phyloP scores from a whole-genome alignment of 2,329 filamentous ascomycete species.

The Fusarium falciforme region DNA sequence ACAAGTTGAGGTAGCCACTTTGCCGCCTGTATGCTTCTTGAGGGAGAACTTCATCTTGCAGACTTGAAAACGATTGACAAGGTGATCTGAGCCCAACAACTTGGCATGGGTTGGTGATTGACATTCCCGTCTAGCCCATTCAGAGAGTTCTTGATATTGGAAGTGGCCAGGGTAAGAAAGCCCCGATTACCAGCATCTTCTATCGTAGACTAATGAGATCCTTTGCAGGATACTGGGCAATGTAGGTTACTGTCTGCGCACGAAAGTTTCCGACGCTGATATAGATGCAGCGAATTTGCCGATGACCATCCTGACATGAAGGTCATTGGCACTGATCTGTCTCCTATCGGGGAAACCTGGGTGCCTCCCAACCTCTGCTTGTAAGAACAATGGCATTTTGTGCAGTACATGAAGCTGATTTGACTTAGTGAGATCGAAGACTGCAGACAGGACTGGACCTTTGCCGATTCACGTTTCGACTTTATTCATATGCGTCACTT shows the following conservation, averaged over 20 bases:
- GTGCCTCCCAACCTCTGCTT: too few relatives aligned
- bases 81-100: background rate
- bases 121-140: background rate
- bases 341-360: background rate
- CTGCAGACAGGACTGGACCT: background rate
- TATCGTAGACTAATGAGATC: background rate
- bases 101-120: background rate
- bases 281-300: background rate
- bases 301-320: background rate
- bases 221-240: background rate
- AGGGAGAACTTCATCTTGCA: background rate
- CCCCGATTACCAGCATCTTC: background rate
- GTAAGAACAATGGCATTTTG: too few relatives aligned
- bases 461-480: background rate
- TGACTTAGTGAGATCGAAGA: background rate
- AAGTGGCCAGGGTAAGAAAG: background rate
- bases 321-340: background rate
- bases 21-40: background rate
- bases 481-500: background rate
- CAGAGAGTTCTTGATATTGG: background rate
- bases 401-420: background rate
- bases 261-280: background rate
- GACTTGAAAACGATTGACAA: background rate
- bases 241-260: background rate
- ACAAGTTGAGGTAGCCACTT: background rate